phyloP scores from a whole-genome alignment of 805 yeast species.

The Teunomyces cretensis region DNA sequence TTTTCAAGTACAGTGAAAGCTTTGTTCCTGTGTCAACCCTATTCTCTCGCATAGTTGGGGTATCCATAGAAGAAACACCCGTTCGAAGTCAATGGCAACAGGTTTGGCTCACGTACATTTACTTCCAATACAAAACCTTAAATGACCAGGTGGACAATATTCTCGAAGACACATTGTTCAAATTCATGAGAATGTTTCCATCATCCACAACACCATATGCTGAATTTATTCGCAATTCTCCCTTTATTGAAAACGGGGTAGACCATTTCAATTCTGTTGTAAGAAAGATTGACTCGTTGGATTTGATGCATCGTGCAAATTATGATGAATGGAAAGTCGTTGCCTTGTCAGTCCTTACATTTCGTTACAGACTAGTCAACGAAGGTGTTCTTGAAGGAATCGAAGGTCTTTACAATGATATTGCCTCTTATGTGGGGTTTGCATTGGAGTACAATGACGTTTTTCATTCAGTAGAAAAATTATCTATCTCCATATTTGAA shows the following conservation, averaged over 20 bases:
- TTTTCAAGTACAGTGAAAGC: conserved; percentile 13
- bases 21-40: conserved; percentile 1
- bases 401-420: conserved; percentile 18
- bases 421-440: conserved; percentile 17
- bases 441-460: conserved; percentile 33
- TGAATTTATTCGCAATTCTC: conserved; percentile 21
- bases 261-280: conserved; percentile 9
- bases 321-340: conserved; percentile 36
- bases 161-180: conserved; percentile 13
- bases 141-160: conserved; percentile 6
- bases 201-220: conserved; percentile 24
- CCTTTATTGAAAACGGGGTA: conserved; percentile 10
- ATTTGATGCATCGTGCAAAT: conserved; percentile 13
- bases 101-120: conserved; percentile 31
- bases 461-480: conserved; percentile 45
- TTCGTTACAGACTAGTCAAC: conserved; percentile 2
- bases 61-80: not conserved
- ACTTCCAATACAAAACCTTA: conserved; percentile 20
- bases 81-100: not conserved
- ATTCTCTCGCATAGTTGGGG: conserved; percentile 14
- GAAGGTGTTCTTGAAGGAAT: conserved; percentile 5
- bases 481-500: conserved; percentile 35
- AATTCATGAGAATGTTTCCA: conserved; percentile 26
- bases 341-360: conserved; percentile 23
- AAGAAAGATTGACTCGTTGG: conserved; percentile 10